Base-by-base conservation (phyloP, 345 rosid species). In the Iberis pinnata region DNA sequence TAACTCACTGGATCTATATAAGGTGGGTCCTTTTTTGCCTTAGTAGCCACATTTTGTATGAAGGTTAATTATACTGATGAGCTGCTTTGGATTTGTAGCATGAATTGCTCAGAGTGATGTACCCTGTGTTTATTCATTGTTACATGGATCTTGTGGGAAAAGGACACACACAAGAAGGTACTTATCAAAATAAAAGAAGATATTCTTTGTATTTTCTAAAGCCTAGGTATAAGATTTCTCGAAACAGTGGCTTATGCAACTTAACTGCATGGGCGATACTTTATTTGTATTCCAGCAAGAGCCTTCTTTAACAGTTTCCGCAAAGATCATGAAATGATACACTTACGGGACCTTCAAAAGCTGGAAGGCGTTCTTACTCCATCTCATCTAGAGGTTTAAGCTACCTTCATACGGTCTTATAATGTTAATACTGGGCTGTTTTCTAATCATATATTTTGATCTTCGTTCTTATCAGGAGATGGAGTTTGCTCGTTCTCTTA, bases 321-420 rank as follows among this genome's bases (percentile, higher is more conserved):
- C 1, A 92, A 80, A 54, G 97, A 88, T 67, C 99, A 93, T 66
- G 87, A 80, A 31, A 75, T 81, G 83, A 51, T 88, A 69, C 92
- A 93, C 58, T 74, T 77, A 20, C 74, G 95, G 46, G 97, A 93
- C 60, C 95, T 93, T 77, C 93, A 82, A 75, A 93, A 76, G 74
- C 71, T 88, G 68, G 97, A 93, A 74, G 95, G 96, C 16, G 95
- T 86, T 60, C 92, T 93, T 64, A 43, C 88, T 50, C 96, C 95
- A 46, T 84, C 87, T 36, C 99, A 93, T 76, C 68, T 93, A 22
- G 92, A 93, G 95, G 99, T 93, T 68, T 45, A 17, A 65, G 41
- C 56, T 51, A 22, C 12, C 37, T 12, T 17, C 41, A 26, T 43
- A 18, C 46, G 32, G 31, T 14, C 2, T 8, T 43, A 18, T 49